Conservation (phyloP, 1,284 basidiomycete genomes). For the Ceratobasidium sp. region DNA sequence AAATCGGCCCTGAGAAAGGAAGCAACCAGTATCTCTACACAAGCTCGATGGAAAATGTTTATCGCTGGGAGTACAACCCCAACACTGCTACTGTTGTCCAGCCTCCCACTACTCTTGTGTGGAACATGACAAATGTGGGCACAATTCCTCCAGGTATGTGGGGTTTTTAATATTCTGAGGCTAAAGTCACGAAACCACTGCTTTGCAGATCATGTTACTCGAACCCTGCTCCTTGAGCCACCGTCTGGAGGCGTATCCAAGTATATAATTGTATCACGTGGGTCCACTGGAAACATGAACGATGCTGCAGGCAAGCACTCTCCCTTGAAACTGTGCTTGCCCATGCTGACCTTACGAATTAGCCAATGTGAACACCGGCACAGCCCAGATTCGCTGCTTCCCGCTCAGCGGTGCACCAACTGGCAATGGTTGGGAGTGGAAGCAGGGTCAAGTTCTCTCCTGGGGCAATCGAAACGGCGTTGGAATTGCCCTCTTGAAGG, state of each 20-base stretch:
- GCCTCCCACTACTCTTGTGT: slow-evolving; percentile 49
- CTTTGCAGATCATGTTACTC: slow-evolving; percentile 55
- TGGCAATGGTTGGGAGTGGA: slow-evolving; percentile 51
- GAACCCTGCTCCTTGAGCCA: slow-evolving; percentile 56
- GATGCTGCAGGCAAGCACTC: slow-evolving; percentile 54
- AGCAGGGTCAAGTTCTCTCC: slow-evolving; percentile 55
- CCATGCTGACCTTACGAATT: not conserved
- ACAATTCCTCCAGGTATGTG: slow-evolving; percentile 50
- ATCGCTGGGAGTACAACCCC: slow-evolving; percentile 34
- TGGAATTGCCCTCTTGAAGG: slow-evolving; percentile 56
- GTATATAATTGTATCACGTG: slow-evolving; percentile 53
- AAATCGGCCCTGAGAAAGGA: slow-evolving; percentile 50
- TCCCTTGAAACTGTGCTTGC: slow-evolving; percentile 51
- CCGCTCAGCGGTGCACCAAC: slow-evolving; percentile 10
- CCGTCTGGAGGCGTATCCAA: slow-evolving; percentile 11
- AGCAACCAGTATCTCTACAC: slow-evolving; percentile 49
- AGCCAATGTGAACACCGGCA: slow-evolving; percentile 53
- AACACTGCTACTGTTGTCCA: slow-evolving; percentile 44
- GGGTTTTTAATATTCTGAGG: not conserved
- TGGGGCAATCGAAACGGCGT: slow-evolving; percentile 61
- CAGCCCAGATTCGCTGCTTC: slow-evolving; percentile 58
- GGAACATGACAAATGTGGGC: slow-evolving; percentile 58
- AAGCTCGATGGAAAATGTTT: slow-evolving; percentile 35
- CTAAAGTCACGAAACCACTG: slow-evolving; percentile 45
- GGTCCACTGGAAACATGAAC: slow-evolving; percentile 58